Conservation (phyloP, 2,329 filamentous ascomycete species). For the Akanthomyces lecanii region DNA sequence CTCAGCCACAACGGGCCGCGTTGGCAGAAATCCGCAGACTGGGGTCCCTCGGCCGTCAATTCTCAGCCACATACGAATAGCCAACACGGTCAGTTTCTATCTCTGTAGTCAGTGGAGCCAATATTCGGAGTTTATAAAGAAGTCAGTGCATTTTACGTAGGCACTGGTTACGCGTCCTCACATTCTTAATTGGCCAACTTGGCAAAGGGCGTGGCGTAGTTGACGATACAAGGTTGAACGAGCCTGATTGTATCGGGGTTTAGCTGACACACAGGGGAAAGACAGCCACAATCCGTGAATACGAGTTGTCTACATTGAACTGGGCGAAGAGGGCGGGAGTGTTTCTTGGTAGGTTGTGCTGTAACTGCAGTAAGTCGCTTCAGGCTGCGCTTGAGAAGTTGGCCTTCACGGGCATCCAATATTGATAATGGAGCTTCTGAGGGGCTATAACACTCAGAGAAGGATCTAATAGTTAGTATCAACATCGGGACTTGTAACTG, state of each 20-base stretch:
- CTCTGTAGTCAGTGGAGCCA: no score
- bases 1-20: slow-evolving; percentile 1
- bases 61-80: not conserved
- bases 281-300: not conserved
- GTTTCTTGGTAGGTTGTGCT: not conserved
- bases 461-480: not conserved
- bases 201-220: not conserved
- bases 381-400: not conserved
- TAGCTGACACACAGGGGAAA: no score
- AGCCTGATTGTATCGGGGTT: not conserved
- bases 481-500: not conserved
- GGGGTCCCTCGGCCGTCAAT: not conserved
- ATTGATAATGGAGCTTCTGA: no score
- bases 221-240: not conserved
- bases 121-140: no score
- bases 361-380: not conserved
- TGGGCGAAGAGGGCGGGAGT: not conserved
- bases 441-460: no score
- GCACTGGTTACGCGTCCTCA: not conserved
- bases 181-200: not conserved
- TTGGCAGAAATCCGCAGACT: not conserved
- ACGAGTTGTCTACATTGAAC: not conserved
- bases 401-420: not conserved
- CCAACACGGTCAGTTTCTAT: not conserved
- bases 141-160: not conserved